Percentiles rank a stretch among this genome's conserved stretches.
Conservation (phyloP, 768 basidiomycete species). For the Serendipita sp. region DNA sequence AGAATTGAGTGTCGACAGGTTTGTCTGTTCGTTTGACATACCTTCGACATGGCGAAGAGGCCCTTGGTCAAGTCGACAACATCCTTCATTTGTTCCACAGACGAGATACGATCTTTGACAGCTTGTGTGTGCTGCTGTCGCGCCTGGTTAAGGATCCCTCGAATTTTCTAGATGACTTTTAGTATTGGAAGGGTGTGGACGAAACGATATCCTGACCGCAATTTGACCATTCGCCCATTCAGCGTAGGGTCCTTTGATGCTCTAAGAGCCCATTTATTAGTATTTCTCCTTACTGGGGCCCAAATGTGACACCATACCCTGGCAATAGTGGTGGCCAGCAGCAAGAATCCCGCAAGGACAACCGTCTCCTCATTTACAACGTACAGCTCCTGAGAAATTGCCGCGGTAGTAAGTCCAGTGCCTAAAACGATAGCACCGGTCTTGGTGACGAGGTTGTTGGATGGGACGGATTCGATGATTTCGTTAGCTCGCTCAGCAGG, state of each 20-base stretch:
- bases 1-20: neutral
- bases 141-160: constrained; percentile 60
- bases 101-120: constrained; percentile 81
- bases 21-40: constrained; percentile 17
- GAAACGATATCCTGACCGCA: constrained; percentile 20
- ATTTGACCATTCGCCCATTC: constrained; percentile 88
- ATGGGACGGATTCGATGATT: constrained; percentile 75
- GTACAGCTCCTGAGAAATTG: constrained; percentile 93
- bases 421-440: constrained; percentile 85
- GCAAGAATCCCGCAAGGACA: constrained; percentile 65
- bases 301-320: constrained; percentile 33
- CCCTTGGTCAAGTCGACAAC: constrained; percentile 80
- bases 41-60: constrained; percentile 88
- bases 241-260: constrained; percentile 71
- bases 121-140: constrained; percentile 83
- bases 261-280: constrained; percentile 24
- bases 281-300: neutral
- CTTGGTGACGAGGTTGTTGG: constrained; percentile 82
- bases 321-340: constrained; percentile 68
- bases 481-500: constrained; percentile 79
- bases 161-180: constrained; percentile 36
- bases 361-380: constrained; percentile 96
- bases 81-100: constrained; percentile 89
- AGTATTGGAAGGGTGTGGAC: neutral
- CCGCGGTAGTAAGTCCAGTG: constrained; percentile 73